A percentile compares a stretch with the other conserved stretches of the same genome.
Conservation (phyloP, 805 yeast species). For the Teunomyces gatunensis region DNA sequence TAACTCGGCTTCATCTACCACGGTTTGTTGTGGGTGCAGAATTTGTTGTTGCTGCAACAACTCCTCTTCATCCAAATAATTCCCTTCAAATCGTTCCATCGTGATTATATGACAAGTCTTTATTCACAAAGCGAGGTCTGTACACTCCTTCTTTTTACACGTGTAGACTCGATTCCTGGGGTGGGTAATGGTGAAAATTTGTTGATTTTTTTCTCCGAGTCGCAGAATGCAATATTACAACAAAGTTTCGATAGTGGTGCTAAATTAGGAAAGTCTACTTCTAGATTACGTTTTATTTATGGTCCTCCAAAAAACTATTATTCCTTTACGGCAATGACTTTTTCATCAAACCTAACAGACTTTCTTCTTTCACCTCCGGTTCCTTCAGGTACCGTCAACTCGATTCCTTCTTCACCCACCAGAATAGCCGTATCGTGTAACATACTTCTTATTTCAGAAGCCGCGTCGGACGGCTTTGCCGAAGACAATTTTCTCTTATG, state of each 20-base stretch:
- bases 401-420: constrained; percentile 36
- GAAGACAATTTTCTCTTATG: constrained; percentile 45
- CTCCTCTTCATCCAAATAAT: constrained; percentile 29
- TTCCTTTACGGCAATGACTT: constrained; percentile 51
- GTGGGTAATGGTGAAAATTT: constrained; percentile 1
- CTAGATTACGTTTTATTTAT: background rate
- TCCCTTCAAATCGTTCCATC: constrained; percentile 27
- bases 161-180: background rate
- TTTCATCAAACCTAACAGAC: constrained; percentile 64
- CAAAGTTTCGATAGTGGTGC: background rate
- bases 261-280: background rate
- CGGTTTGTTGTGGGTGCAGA: constrained; percentile 9
- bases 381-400: constrained; percentile 42
- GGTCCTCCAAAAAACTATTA: constrained; percentile 18
- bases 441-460: constrained; percentile 47
- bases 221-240: constrained; percentile 1
- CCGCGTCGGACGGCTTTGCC: constrained; percentile 14
- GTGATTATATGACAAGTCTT: background rate
- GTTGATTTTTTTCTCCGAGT: constrained; percentile 4
- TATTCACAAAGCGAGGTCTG: background rate
- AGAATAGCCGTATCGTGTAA: constrained; percentile 40
- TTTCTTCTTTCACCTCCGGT: constrained; percentile 50
- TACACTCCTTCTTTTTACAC: background rate
- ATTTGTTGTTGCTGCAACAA: constrained; percentile 18
- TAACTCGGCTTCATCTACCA: constrained; percentile 27